Base-by-base conservation (phyloP, 148 eudicot species). In the Oxyria digyna region DNA sequence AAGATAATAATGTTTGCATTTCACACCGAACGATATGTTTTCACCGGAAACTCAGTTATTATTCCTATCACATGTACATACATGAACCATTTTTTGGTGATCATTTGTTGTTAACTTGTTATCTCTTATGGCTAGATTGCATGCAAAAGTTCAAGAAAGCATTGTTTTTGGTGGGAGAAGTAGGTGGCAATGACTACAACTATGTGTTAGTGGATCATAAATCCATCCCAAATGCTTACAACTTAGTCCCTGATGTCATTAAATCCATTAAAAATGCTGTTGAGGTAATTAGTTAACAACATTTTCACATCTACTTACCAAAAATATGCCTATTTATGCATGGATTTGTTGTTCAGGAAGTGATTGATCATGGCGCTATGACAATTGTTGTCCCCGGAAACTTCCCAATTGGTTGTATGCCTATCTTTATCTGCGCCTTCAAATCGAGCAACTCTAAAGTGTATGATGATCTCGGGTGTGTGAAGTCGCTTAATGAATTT, bases 391-490 rank as follows among this genome's bases (percentile, higher is more conserved):
- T 59, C 37, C 65, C 65, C 8, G 65, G 65, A 59, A 80, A 69
- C 38, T 78, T 79, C 17, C 84, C 88, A 0, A 66, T 67, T 0
- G 85, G 88, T 1, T 85, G 85, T 31, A 42, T 78, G 35, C 78
- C 85, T 0, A 8, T 77, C 10, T 79, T 75, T 40, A 50, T 79
- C 0, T 71, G 0, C 18, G 4, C 20, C 37, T 59, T 29, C 66
- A 15, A 13, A 52, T 73, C 71, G 41, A 62, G 32, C 6, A 72
- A 68, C 62, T 31, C 54, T 13, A 27, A 48, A 32, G 70, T 24
- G 64, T 82, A 78, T 13, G 84, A 85, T 42, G 59, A 72, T 3
- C 68, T 69, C 13, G 67, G 70, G 1, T 84, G 87, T 71, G 27
- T 81, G 12, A 84, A 71, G 49, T 32, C 65, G 4, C 59, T 62